A percentile compares a stretch with the other conserved stretches of the same genome.
These are phyloP conservation scores for Russula brevipes DNA, from an alignment of 768 basidiomycete genomes.

Conservation along the genomic window DNA sequence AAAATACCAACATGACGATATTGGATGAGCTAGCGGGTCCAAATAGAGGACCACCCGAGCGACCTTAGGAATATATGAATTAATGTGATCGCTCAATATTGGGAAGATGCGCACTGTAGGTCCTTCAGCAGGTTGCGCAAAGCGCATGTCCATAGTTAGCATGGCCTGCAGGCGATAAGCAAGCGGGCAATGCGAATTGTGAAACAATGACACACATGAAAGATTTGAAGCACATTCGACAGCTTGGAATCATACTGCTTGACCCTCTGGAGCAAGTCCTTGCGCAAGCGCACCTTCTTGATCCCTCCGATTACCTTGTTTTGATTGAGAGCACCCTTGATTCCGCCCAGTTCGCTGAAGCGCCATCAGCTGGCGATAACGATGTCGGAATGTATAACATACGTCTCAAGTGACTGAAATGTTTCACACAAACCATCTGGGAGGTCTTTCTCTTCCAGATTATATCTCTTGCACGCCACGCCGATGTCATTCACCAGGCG, in stretches of 20 bases:
- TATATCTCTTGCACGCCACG: background rate
- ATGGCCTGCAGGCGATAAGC: background rate
- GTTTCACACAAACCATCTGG: background rate
- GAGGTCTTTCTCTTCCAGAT: background rate
- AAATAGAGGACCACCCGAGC: background rate
- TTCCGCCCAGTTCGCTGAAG: conserved; percentile 1
- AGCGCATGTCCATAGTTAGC: background rate
- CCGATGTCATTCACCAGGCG: background rate
- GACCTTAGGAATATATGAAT: background rate
- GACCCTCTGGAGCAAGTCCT: conserved; percentile 1
- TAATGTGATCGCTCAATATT: too few species aligned
- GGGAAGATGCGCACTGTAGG: background rate
- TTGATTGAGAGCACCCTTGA: background rate
- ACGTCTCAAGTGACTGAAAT: background rate
- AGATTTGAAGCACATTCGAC: background rate
- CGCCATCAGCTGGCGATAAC: background rate
- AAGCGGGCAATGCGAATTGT: background rate
- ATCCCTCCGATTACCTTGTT: background rate
- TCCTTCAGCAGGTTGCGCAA: background rate
- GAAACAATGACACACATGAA: background rate
- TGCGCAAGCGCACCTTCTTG: background rate
- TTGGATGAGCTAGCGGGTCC: background rate
- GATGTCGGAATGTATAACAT: background rate
- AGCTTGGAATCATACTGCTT: conserved; percentile 6
- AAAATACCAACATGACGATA: background rate